Conservation (phyloP, 805 yeast genomes). For the Yueomyces sp. region DNA sequence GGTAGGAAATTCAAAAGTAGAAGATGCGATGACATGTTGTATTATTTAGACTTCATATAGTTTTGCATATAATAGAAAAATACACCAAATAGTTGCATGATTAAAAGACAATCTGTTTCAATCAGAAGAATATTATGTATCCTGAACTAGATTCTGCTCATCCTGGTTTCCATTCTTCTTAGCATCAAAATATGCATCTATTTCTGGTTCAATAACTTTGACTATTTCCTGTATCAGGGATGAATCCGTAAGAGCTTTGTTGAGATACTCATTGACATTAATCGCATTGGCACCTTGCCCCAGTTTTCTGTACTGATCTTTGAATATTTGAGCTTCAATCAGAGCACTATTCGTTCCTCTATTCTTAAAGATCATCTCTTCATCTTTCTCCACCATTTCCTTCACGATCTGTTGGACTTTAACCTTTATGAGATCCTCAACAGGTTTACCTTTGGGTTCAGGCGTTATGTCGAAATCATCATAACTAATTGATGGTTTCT, state of each 20-base stretch:
- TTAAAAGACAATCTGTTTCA: not conserved
- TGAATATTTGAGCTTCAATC: conserved; percentile 20
- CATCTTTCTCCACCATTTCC: conserved; percentile 18
- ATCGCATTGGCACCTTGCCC: conserved; percentile 8
- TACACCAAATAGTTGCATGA: not conserved
- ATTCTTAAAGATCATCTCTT: conserved; percentile 20
- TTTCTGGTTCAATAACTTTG: not conserved
- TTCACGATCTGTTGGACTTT: conserved; percentile 14
- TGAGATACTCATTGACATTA: conserved; percentile 11
- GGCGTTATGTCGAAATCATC: not conserved
- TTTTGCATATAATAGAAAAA: not conserved
- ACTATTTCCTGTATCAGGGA: conserved; percentile 1
- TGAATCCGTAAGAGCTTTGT: conserved; percentile 1
- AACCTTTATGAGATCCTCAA: conserved; percentile 10
- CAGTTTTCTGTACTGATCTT: conserved; percentile 14
- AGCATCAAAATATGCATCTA: not conserved
- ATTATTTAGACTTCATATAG: conserved; percentile 10
- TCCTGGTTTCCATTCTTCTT: too few species aligned
- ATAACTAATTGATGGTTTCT: not conserved
- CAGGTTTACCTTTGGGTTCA: conserved; percentile 1
- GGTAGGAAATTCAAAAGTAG: conserved; percentile 77
- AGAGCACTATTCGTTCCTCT: conserved; percentile 23
- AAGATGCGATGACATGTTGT: conserved; percentile 45
- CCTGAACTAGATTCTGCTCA: too few species aligned
- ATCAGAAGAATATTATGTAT: too few species aligned